Base-by-base conservation (phyloP, 139 green algal species). In the Pseudopediastrum boryanum region DNA sequence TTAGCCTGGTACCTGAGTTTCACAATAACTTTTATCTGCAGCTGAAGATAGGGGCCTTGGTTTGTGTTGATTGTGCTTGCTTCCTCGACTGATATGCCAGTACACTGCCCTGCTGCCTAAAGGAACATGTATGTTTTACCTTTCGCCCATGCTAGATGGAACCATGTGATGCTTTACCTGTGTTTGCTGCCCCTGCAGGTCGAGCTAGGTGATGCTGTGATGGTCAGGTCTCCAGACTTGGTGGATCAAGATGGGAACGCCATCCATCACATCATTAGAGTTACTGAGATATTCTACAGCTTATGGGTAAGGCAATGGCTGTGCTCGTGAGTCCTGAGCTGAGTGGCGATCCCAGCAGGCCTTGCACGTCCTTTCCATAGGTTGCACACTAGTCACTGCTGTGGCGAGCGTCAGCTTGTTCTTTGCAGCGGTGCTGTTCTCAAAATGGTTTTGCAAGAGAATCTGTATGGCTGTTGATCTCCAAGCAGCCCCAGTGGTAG, bases 131-230 rank as follows among this genome's bases (percentile, higher is more conserved):
- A n/a, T n/a, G n/a, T n/a, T n/a, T n/a, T n/a, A n/a, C n/a, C n/a
- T n/a, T n/a, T n/a, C n/a, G n/a, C n/a, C n/a, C n/a, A n/a, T n/a
- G n/a, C n/a, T n/a, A n/a, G n/a, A n/a, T n/a, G n/a, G n/a, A n/a
- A n/a, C 48, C 48, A 16, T 58, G 48, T 58, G 48, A 16, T 19
- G 16, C 48, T 16, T 19, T 16, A 25, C 54, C 54, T 27, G 54
- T 13, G 12, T 9, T 27, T 7, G 7, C 54, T 27, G 8, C 54
- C 54, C 54, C 54, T 13, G n/a, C 54, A 64, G 54, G 8, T 64
- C n/a, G n/a, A 27, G n/a, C 54, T 64, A 27, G 54, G 54, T 27
- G 54, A 73, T n/a, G 23, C 33, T 8, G 41, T 73, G 41, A 73
- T 35, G 38, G 44, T 56, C 4, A 33, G n/a, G 38, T 42, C 65